phyloP scores from a whole-genome alignment of 345 rosid species.

The Toxicodendron radicans region DNA sequence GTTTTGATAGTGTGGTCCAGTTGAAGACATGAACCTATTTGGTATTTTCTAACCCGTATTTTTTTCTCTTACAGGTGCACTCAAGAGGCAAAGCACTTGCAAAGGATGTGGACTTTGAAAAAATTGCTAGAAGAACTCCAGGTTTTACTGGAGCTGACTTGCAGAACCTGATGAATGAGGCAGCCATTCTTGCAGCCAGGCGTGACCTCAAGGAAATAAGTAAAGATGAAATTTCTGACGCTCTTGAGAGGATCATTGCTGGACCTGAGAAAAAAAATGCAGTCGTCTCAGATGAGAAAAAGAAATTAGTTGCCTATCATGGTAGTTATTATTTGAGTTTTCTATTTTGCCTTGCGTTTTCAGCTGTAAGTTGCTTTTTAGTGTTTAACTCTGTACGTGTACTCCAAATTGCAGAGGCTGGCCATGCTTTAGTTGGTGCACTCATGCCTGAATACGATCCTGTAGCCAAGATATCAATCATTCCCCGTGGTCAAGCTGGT shows the following conservation, averaged over 20 bases:
- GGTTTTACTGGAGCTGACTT: conserved; percentile 97
- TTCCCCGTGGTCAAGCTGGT: conserved; percentile 98
- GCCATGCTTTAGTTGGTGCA: conserved; percentile 96
- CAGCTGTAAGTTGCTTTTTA: background rate
- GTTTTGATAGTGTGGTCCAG: background rate
- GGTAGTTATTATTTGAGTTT: conserved; percentile 36
- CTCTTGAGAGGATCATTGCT: conserved; percentile 94
- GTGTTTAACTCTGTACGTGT: conserved; percentile 8
- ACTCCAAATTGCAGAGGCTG: conserved; percentile 69
- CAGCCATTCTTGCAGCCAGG: conserved; percentile 96
- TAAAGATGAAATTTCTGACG: conserved; percentile 97
- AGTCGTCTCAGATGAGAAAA: conserved; percentile 91
- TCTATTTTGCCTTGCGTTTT: background rate
- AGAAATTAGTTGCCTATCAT: conserved; percentile 89
- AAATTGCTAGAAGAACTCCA: conserved; percentile 90
- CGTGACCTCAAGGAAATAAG: conserved; percentile 97
- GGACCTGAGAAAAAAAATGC: conserved; percentile 99
- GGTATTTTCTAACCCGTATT: background rate
- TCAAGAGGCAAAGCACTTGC: conserved; percentile 97
- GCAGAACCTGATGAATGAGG: conserved; percentile 97
- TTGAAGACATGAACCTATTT: background rate
- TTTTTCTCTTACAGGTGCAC: conserved; percentile 59
- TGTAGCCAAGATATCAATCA: conserved; percentile 92
- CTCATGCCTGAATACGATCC: conserved; percentile 98
- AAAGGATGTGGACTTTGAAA: conserved; percentile 94